Base-by-base conservation (phyloP, 2,329 filamentous ascomycete genomes). In the Rhynchosporium agropyri region DNA sequence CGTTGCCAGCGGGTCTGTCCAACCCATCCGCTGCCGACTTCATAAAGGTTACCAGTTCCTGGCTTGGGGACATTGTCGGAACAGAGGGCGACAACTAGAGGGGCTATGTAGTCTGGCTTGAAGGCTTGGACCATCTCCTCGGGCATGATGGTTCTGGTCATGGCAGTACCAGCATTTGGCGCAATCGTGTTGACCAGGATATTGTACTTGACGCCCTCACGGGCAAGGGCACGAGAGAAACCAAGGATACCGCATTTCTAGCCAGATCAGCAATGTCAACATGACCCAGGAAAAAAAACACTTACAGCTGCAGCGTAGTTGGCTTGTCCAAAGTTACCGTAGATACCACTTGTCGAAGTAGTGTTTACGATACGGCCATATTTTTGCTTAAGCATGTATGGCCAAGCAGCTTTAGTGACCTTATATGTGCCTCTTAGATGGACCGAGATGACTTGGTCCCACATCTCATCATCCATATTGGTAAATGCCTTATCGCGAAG, bases 101-200 rank as follows among this genome's bases (percentile, higher is more conserved):
- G 95, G 59, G 95, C 95, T 77, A 99, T 93, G 79, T 97, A 98
- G 75, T 98, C 94, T 64, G 95, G 95, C 87, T 98, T 99, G 84
- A 99, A 97, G 51, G 95, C 94, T 81, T 98, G 93, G 20, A 99
- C 93, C 81, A 98, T 87, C 81, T 99, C 95, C 79, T 97, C 92
- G 36, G 95, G 95, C 83, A 99, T 85, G 76, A 99, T 91, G 57
- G 91, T 94, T 70, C 88, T 86, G 61, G 95, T 99, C 91, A 99
- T 95, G 75, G 89, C 88, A 50, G 95, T 99, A 71, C 95, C 95
- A 45, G 95, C 95, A 74, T 98, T 99, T 70, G 95, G 95, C 29
- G 95, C 95, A 73, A 99, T 97, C 63, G 93, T 97, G 84, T 99
- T 99, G 77, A 97, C 91, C 73, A 87, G 92, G 78, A 99, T 98